Evolutionary conservation across 2,329 filamentous ascomycete genomes (phyloP).

Genomic region (Arthrobotrys musiformis): DNA sequence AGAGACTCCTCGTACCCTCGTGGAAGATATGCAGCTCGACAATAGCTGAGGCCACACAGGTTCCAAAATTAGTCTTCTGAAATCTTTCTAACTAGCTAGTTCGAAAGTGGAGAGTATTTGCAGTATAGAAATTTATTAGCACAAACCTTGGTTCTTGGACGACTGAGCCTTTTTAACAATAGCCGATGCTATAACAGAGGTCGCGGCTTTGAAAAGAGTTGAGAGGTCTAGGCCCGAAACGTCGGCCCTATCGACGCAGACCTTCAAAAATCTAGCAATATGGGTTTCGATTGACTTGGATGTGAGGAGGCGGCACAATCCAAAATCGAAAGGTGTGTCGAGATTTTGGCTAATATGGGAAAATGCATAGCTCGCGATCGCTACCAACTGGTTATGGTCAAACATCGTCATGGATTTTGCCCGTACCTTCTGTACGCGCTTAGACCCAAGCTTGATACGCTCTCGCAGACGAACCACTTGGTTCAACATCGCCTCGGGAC

Average conservation of each 20-base stretch:
- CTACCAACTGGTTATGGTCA: not conserved
- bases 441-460: not conserved
- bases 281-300: not conserved
- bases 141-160: not conserved
- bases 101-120: too few relatives aligned
- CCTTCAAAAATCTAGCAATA: not conserved
- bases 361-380: not conserved
- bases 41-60: not conserved
- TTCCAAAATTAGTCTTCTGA: not conserved
- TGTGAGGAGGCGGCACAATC: not conserved
- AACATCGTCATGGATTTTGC: not conserved
- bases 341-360: not conserved
- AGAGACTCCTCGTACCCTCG: not conserved
- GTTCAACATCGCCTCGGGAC: not conserved
- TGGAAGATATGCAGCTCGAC: not conserved
- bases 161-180: not conserved
- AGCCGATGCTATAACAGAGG: not conserved
- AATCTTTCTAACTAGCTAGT: not conserved
- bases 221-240: not conserved
- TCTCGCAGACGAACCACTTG: not conserved
- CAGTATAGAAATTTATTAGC: too few relatives aligned
- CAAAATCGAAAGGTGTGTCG: not conserved
- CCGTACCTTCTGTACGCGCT: not conserved
- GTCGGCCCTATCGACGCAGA: not conserved
- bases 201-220: not conserved